Conservation (phyloP, 2,329 filamentous ascomycete genomes). For the Pyrenophora seminiperda region DNA sequence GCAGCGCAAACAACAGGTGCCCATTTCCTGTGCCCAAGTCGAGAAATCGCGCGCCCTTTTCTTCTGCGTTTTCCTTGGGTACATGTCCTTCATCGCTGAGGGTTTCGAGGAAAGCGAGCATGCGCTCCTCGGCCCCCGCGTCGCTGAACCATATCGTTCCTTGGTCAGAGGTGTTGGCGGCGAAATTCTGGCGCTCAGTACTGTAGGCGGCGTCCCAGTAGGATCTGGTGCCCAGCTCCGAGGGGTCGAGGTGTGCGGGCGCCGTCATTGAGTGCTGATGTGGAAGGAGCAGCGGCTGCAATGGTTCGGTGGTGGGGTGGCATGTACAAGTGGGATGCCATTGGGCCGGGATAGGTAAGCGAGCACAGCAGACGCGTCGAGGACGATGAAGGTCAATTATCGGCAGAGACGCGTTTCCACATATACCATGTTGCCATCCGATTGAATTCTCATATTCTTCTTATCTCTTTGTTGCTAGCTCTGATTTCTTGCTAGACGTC, state of each 20-base stretch:
- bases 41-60: constrained; percentile 60
- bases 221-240: constrained; percentile 79
- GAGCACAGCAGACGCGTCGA: no score
- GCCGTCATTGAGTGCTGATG: constrained; percentile 18
- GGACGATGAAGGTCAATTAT: no score
- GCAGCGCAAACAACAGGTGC: constrained; percentile 81
- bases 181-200: constrained; percentile 72
- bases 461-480: no score
- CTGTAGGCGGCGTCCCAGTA: constrained; percentile 70
- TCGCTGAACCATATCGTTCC: constrained; percentile 98
- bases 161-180: constrained; percentile 73
- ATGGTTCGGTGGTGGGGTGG: background rate
- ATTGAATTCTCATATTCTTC: no score
- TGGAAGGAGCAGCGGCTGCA: background rate
- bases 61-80: constrained; percentile 44
- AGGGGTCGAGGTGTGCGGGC: constrained; percentile 67
- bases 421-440: no score
- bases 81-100: constrained; percentile 60
- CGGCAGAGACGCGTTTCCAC: no score
- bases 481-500: no score
- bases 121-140: constrained; percentile 81
- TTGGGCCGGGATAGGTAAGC: no score
- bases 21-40: constrained; percentile 96
- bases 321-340: background rate
- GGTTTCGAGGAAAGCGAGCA: constrained; percentile 65